Evolutionary conservation across 305 asterid species (phyloP), one percentile per base, ranked within the genome.

Genomic region (Fraxinus greggii): DNA sequence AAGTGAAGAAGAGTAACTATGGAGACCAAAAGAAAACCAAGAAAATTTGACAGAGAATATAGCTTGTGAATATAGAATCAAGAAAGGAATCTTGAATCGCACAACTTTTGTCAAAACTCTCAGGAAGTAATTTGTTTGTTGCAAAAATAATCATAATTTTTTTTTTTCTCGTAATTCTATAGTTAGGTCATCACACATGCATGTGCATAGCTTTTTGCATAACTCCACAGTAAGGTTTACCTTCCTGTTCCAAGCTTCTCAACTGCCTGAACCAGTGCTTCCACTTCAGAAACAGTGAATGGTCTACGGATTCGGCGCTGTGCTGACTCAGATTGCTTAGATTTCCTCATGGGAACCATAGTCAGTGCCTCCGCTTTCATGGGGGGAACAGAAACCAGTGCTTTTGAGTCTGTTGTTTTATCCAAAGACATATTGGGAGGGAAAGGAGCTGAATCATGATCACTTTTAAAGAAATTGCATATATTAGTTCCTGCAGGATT

Each of bases 181-280:
- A 23, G 28, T 69, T 26, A 56, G 36, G 65, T 40, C 24, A 31
- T 63, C 38, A 69, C 63, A 28, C 69, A 5, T 38, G 26, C 26
- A 4, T 5, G 13, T 0, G 74, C n/a, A 28, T 63, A 45, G 31
- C 36, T 42, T 5, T 59, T 81, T 21, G 33, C 38, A 24, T 3
- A 78, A 38, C 17, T 74, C 28, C 28, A 48, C 26, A n/a, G 12
- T 4, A 72, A 26, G 72, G 33, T 81, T 82, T 26, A 96, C 99
- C 99, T 91, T 91, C 99, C 99, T 0, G 98, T 97, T 65, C 99
- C 98, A 26, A 97, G 98, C 85, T 92, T 93, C 93, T 94, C 99
- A 72, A 97, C 98, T 75, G 98, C 99, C 85, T 93, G 97, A 81
- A 97, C 99, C 33, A 94, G 92, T 69, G 98, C 97, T 89, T 97